Evolutionary conservation across 2,329 filamentous ascomycete species (phyloP).

Genomic region (Sarocladium strictum): DNA sequence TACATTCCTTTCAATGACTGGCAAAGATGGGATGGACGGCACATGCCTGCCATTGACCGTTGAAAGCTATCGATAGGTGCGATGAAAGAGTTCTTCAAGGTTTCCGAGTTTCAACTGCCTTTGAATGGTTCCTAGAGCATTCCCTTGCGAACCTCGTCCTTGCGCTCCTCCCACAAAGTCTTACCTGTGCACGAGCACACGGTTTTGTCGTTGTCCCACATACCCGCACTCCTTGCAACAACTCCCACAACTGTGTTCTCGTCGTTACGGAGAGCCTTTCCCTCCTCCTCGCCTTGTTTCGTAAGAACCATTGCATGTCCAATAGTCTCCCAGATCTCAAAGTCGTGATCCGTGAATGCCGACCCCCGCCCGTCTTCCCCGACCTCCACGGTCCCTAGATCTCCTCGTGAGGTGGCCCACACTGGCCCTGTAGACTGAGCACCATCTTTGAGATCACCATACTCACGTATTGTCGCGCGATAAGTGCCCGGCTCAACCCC

Average conservation of each 20-base stretch:
- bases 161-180: slow-evolving; percentile 95
- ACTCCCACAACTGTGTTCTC: slow-evolving; percentile 85
- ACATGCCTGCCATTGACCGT: too few species aligned
- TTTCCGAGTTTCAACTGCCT: neutral
- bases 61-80: neutral
- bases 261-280: slow-evolving; percentile 60
- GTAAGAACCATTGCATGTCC: slow-evolving; percentile 87
- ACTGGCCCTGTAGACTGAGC: slow-evolving; percentile 77
- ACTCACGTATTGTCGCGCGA: slow-evolving; percentile 76
- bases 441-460: slow-evolving; percentile 79
- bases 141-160: slow-evolving; percentile 80
- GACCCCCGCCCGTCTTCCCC: slow-evolving; percentile 69
- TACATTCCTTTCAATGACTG: too few species aligned
- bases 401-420: slow-evolving; percentile 50
- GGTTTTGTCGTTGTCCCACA: slow-evolving; percentile 98
- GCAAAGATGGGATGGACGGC: too few species aligned
- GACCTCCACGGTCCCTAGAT: slow-evolving; percentile 72
- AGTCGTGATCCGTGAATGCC: slow-evolving; percentile 72
- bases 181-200: slow-evolving; percentile 97
- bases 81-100: neutral
- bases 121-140: slow-evolving; percentile 57
- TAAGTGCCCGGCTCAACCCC: slow-evolving; percentile 79
- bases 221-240: slow-evolving; percentile 90
- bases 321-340: slow-evolving; percentile 95
- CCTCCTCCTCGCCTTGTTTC: slow-evolving; percentile 49